A percentile compares a stretch with the other conserved stretches of the same genome.
phyloP scores from a whole-genome alignment of 352 stramenopile species.

The Phytophthora kernoviae region DNA sequence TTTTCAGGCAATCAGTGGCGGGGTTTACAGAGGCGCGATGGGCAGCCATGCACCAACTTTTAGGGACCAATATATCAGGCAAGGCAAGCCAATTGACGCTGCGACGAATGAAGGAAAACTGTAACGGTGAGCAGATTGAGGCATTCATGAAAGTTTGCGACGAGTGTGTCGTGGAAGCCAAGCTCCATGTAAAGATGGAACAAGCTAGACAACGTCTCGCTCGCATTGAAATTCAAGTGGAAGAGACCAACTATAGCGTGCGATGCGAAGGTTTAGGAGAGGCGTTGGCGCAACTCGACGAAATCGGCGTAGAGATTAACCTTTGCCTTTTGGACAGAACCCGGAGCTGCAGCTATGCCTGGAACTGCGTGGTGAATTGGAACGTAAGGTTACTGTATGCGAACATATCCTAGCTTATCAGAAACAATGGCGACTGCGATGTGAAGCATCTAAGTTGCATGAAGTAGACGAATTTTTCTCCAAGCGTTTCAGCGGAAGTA shows the following conservation, averaged over 20 bases:
- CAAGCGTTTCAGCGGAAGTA: slow-evolving; percentile 18
- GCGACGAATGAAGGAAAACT: slow-evolving; percentile 32
- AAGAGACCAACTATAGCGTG: slow-evolving; percentile 48
- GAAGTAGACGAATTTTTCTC: slow-evolving; percentile 70
- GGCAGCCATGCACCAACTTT: slow-evolving; percentile 30
- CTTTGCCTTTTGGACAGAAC: slow-evolving; percentile 50
- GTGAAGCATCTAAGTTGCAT: slow-evolving; percentile 54
- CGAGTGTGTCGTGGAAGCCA: slow-evolving; percentile 59
- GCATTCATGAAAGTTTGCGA: slow-evolving; percentile 42
- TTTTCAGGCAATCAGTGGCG: slow-evolving; percentile 53
- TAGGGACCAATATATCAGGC: slow-evolving; percentile 6
- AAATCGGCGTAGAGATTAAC: slow-evolving; percentile 38
- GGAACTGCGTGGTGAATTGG: slow-evolving; percentile 34
- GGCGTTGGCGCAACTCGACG: slow-evolving; percentile 38
- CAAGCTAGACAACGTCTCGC: slow-evolving; percentile 35
- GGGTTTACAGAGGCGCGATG: slow-evolving; percentile 50
- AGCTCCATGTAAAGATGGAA: slow-evolving; percentile 42
- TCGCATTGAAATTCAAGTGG: slow-evolving; percentile 34
- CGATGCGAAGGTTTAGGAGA: slow-evolving; percentile 37
- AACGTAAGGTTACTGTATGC: slow-evolving; percentile 37
- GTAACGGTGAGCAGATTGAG: slow-evolving; percentile 11
- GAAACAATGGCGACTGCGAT: slow-evolving; percentile 45
- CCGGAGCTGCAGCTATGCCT: slow-evolving; percentile 43
- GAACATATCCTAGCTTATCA: slow-evolving; percentile 49
- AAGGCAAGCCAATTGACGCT: slow-evolving; percentile 21